Base-by-base conservation (phyloP, 2,329 filamentous ascomycete genomes). In the Botrytis aclada region DNA sequence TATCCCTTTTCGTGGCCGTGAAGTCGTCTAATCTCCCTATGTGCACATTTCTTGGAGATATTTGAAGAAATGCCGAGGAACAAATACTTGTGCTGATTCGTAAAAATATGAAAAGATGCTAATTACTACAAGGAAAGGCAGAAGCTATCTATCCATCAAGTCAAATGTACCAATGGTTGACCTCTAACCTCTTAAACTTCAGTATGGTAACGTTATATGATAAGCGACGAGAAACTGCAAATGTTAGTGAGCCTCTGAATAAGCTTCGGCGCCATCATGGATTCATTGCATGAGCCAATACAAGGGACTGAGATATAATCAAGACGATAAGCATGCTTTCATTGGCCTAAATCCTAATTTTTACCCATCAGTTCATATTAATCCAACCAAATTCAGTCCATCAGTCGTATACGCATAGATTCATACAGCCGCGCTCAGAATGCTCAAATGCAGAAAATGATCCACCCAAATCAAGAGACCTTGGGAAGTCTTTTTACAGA, bases 351-450 rank as follows among this genome's bases (percentile, higher is more conserved):
- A 47, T 69, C 47, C 65, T 39, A 67, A 14, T 20, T 43, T 43
- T 20, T 45, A 37, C n/a, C 54, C 67, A 70, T 45, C 12, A 25
- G n/a, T 20, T 45, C 32, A 34, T 34, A 37, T 58, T 43, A 41
- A 60, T 70, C 34, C 60, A 45, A 61, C 60, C 54, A 29, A n/a
- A 37, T n/a, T 7, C 34, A 66, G 45, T 67, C 51, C 70, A 72
- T 72, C 62, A 67, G 43, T 67, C 39, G 51, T 72, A 47, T 72
- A 72, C 70, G 62, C 51, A 47, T 69, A 67, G 29, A 69, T 72
- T 72, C 70, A 69, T 61, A 61, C 62, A 72, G 39, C 51, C 51
- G 39, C 62, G 41, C 39, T n/a, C 3, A 69, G 45, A 60, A 67
- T 71, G 45, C 70, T 58, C 70, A 56, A n/a, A 41, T 54, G 58